Conservation (phyloP, 306 rosid species). For the Vigna angularis region DNA sequence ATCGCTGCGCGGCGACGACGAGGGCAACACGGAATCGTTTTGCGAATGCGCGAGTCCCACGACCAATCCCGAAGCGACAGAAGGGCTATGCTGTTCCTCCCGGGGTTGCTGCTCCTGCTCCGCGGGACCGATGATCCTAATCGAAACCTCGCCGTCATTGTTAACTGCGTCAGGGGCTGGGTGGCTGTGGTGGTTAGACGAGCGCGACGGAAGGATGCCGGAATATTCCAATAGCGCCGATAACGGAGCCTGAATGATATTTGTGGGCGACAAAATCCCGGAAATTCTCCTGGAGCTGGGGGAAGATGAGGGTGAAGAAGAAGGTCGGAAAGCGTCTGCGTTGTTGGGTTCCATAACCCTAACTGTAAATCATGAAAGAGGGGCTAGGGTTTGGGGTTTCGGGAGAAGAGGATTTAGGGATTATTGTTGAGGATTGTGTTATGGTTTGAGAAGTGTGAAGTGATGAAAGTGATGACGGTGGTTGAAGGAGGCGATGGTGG, state of each 20-base stretch:
- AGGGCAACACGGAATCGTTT: conserved; percentile 49
- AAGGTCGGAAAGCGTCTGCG: conserved; percentile 56
- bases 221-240: conserved; percentile 80
- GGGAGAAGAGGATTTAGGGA: background rate
- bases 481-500: background rate
- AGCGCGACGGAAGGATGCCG: conserved; percentile 65
- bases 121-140: conserved; percentile 78
- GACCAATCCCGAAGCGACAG: conserved; percentile 49
- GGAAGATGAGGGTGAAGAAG: background rate
- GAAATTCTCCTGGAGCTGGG: conserved; percentile 50
- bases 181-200: conserved; percentile 54
- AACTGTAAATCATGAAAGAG: conserved; percentile 35
- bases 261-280: conserved; percentile 65
- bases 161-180: conserved; percentile 40
- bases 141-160: conserved; percentile 84
- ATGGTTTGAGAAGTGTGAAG: background rate
- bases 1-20: conserved; percentile 48
- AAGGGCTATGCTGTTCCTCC: conserved; percentile 46
- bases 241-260: conserved; percentile 79
- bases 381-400: conserved; percentile 41
- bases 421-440: background rate
- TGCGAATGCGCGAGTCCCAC: conserved; percentile 52
- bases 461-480: background rate
- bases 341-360: conserved; percentile 84
- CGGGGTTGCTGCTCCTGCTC: conserved; percentile 53